Percentiles rank a stretch among this genome's conserved stretches.
These are phyloP conservation scores for Casuarina glauca DNA, from an alignment of 306 rosid genomes.

Conservation along the genomic window DNA sequence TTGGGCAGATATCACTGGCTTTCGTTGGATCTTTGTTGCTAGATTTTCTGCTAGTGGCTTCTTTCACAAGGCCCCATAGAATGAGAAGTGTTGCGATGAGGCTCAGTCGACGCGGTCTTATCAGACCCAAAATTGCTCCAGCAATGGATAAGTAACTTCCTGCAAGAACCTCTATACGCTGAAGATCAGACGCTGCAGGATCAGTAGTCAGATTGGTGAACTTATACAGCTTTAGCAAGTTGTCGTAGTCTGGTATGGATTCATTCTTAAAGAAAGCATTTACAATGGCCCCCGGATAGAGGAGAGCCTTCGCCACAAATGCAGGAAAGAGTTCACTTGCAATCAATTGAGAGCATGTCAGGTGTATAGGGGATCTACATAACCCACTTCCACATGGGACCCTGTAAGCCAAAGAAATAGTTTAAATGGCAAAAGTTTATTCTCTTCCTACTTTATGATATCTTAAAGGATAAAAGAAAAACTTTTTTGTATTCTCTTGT, in stretches of 20 bases:
- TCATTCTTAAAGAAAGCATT: slow-evolving; percentile 42
- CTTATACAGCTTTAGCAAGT: slow-evolving; percentile 41
- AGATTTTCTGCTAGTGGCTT: slow-evolving; percentile 43
- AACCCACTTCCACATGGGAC: slow-evolving; percentile 62
- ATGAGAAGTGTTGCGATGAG: slow-evolving; percentile 64
- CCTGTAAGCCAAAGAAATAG: slow-evolving; percentile 30
- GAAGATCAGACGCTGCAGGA: slow-evolving; percentile 52
- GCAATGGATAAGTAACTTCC: slow-evolving; percentile 83
- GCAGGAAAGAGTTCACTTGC: slow-evolving; percentile 54
- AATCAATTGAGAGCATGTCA: slow-evolving; percentile 70
- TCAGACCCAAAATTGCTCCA: slow-evolving; percentile 67
- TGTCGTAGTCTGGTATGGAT: slow-evolving; percentile 41
- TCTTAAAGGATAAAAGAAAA: no score
- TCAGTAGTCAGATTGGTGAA: slow-evolving; percentile 32
- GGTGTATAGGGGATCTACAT: slow-evolving; percentile 69
- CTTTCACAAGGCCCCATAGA: slow-evolving; percentile 70
- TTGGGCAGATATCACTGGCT: slow-evolving; percentile 47
- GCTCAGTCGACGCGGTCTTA: slow-evolving; percentile 71
- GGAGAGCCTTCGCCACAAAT: slow-evolving; percentile 52
- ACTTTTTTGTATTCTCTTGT: no score
- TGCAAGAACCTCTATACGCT: slow-evolving; percentile 75
- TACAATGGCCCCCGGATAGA: slow-evolving; percentile 76
- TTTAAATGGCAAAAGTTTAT: no score
- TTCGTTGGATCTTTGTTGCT: slow-evolving; percentile 18
- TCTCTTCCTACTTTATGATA: no score